Conservation (phyloP, 139 green algal species). For the Micractinium conductrix region DNA sequence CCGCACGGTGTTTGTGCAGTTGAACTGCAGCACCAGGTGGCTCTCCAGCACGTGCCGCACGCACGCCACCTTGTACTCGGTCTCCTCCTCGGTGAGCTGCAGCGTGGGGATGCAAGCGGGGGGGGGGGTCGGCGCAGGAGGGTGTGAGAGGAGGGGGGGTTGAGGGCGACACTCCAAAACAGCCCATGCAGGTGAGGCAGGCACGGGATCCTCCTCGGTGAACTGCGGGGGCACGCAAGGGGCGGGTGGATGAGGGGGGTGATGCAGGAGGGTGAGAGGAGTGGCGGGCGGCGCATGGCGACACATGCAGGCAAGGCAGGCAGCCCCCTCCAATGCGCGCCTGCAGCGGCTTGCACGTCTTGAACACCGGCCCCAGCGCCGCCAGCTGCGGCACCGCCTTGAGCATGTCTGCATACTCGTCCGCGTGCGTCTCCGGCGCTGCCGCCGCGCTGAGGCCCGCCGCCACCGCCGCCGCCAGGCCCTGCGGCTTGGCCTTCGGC, state of each 20-base stretch:
- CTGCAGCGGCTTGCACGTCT: slow-evolving; percentile 76
- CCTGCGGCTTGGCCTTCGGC: slow-evolving; percentile 37
- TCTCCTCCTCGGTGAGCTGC: slow-evolving; percentile 92
- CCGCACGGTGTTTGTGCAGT: slow-evolving; percentile 97
- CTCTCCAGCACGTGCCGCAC: slow-evolving; percentile 88
- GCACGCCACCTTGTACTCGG: slow-evolving; percentile 87
- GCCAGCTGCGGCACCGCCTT: slow-evolving; percentile 81
- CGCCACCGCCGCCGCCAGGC: slow-evolving; percentile 46
- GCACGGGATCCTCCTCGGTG: no score
- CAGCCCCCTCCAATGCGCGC: neutral
- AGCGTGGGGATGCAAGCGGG: neutral
- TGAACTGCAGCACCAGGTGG: slow-evolving; percentile 95
- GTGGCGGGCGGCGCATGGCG: neutral
- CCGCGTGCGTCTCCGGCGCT: slow-evolving; percentile 2
- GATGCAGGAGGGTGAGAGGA: neutral
- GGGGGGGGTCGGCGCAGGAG: neutral
- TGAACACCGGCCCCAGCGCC: slow-evolving; percentile 87
- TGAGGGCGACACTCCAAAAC: no score
- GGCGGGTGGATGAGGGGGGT: neutral
- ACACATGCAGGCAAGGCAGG: no score
- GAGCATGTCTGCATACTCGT: slow-evolving; percentile 59
- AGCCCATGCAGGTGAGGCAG: slow-evolving; percentile 5
- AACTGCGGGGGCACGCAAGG: neutral
- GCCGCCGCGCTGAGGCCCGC: slow-evolving; percentile 1
- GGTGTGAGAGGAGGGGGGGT: neutral